A percentile compares a stretch with the other conserved stretches of the same genome.
Evolutionary conservation across 352 stramenopile genomes (phyloP).

Genomic region (Globisporangium solare): DNA sequence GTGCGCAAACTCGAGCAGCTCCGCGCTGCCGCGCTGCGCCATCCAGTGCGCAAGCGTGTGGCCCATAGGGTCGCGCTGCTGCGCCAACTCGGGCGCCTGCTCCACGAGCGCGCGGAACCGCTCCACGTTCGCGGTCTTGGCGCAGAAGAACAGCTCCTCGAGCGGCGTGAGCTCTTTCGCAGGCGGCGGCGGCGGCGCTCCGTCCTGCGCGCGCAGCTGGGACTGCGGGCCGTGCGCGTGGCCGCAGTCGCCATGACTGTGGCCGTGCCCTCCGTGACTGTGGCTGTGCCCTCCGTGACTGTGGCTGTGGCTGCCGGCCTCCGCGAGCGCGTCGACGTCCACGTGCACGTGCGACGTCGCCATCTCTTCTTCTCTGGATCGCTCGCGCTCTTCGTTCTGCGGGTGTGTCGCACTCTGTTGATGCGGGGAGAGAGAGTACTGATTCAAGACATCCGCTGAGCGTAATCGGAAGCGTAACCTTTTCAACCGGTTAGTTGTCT

Average conservation of each 20-base stretch:
- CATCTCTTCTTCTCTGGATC: background rate
- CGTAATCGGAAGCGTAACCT: too few relatives aligned
- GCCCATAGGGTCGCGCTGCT: conserved; percentile 44
- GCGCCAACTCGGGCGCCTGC: conserved; percentile 30
- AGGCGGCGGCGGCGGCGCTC: background rate
- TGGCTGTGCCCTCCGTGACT: conserved; percentile 12
- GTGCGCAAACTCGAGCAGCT: conserved; percentile 56
- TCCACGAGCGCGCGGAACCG: conserved; percentile 47
- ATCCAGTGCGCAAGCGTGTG: conserved; percentile 75
- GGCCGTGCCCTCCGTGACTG: background rate
- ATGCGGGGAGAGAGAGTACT: too few relatives aligned
- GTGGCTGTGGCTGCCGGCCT: conserved; percentile 1
- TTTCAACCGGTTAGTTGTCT: too few relatives aligned
- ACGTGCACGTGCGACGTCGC: background rate
- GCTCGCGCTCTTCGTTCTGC: too few relatives aligned
- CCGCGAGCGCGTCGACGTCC: background rate
- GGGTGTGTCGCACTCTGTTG: too few relatives aligned
- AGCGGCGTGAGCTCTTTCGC: conserved; percentile 26
- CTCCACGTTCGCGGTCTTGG: conserved; percentile 52
- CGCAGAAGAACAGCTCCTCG: conserved; percentile 62
- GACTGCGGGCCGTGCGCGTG: background rate
- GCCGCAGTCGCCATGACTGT: conserved; percentile 7
- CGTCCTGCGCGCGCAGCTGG: conserved; percentile 2
- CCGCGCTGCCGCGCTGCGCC: conserved; percentile 44
- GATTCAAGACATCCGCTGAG: too few relatives aligned